Conservation (phyloP, 2,329 filamentous ascomycete species). For the Aspergillus proliferans region DNA sequence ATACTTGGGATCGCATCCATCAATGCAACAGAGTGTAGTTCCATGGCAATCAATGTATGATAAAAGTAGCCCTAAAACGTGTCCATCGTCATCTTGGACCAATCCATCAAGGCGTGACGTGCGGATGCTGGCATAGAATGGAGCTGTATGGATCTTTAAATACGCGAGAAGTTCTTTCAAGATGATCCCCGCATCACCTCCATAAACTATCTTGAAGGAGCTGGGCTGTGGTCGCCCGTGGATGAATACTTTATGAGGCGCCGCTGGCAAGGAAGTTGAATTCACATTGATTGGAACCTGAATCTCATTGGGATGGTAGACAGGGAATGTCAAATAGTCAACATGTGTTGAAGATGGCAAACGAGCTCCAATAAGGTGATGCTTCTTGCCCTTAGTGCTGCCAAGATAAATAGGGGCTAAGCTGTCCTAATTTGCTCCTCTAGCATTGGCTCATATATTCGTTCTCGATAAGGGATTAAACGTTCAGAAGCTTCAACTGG, state of each 20-base stretch:
- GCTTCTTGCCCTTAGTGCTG: neutral
- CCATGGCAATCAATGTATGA: slow-evolving; percentile 10
- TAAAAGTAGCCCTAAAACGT: slow-evolving; percentile 7
- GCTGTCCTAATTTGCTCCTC: no score
- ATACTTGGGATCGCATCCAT: neutral
- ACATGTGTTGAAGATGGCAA: slow-evolving; percentile 1
- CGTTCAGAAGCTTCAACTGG: no score
- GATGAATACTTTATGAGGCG: slow-evolving; percentile 12
- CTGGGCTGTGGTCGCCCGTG: slow-evolving; percentile 5
- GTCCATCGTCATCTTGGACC: slow-evolving; percentile 7
- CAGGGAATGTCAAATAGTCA: slow-evolving; percentile 10
- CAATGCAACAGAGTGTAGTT: slow-evolving; percentile 4
- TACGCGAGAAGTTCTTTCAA: slow-evolving; percentile 9
- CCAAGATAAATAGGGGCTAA: slow-evolving; percentile 5
- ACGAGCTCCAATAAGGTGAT: slow-evolving; percentile 1
- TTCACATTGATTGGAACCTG: slow-evolving; percentile 7
- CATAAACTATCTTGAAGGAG: slow-evolving; percentile 13
- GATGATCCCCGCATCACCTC: slow-evolving; percentile 9
- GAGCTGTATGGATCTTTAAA: slow-evolving; percentile 6
- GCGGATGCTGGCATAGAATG: slow-evolving; percentile 5
- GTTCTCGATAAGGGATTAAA: no score
- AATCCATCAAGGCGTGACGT: slow-evolving; percentile 11
- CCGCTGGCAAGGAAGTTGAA: slow-evolving; percentile 7
- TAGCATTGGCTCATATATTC: no score
- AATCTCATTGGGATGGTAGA: slow-evolving; percentile 10